These are phyloP conservation scores for Penicillium coffeae DNA, from an alignment of 495 filamentous ascomycete genomes.

Conservation along the genomic window DNA sequence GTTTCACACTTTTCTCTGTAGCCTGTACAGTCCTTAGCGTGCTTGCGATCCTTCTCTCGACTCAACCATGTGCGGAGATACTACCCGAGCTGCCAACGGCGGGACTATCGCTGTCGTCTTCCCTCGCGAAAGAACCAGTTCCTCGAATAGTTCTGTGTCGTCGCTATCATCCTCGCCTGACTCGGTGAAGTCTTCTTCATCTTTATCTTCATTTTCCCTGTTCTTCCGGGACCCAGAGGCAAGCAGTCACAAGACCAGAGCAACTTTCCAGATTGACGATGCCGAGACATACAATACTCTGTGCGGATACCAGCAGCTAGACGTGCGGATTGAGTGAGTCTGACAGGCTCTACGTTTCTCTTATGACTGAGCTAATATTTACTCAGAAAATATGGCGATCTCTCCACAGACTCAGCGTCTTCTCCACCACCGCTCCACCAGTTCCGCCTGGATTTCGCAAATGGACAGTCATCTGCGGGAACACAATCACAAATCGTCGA, in stretches of 20 bases:
- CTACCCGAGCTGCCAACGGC: constrained; percentile 17
- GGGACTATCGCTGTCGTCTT: constrained; percentile 29
- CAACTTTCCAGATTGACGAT: constrained; percentile 29
- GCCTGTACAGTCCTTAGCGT: background rate
- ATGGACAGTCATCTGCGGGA: background rate
- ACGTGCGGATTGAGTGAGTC: constrained; percentile 38
- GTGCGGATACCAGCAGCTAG: constrained; percentile 11
- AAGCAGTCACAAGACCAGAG: constrained; percentile 18
- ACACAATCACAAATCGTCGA: constrained; percentile 28
- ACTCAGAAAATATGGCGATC: constrained; percentile 34
- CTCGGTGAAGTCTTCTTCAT: constrained; percentile 17
- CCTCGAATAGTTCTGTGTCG: constrained; percentile 12
- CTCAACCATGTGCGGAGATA: constrained; percentile 23
- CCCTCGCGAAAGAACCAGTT: constrained; percentile 14
- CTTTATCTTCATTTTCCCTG: constrained; percentile 31
- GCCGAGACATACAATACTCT: constrained; percentile 15
- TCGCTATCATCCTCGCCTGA: constrained; percentile 30
- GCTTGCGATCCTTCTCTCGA: background rate
- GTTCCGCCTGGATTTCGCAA: constrained; percentile 20
- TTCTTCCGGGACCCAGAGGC: constrained; percentile 29
- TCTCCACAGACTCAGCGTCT: constrained; percentile 13
- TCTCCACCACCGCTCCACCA: constrained; percentile 23
- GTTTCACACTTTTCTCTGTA: constrained; percentile 1
- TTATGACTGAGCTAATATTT: background rate
- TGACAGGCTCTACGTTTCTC: background rate